A percentile compares a stretch with the other conserved stretches of the same genome.
phyloP scores from a whole-genome alignment of 345 rosid species.

The Eutrema japonicum region DNA sequence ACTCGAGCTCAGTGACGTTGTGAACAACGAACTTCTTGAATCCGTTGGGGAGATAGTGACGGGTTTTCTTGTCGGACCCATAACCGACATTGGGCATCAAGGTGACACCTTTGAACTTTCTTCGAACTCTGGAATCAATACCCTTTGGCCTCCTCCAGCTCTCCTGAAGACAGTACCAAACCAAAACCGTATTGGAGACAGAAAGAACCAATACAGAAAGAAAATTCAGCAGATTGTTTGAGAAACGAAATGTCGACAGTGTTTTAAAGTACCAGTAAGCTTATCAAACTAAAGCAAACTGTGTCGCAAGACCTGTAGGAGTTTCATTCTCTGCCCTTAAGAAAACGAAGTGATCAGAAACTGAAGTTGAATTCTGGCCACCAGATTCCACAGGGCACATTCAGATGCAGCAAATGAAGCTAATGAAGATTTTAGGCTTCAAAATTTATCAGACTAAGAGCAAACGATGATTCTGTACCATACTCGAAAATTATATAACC shows the following conservation, averaged over 20 bases:
- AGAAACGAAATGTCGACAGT: slow-evolving; percentile 37
- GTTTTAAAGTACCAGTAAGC: slow-evolving; percentile 45
- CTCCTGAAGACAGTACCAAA: slow-evolving; percentile 44
- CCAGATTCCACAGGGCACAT: slow-evolving; percentile 85
- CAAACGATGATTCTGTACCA: neutral
- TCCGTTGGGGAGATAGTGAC: slow-evolving; percentile 81
- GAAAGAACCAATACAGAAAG: neutral
- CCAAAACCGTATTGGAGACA: neutral
- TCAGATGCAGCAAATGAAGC: neutral
- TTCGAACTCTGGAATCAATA: slow-evolving; percentile 78
- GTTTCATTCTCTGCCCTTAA: slow-evolving; percentile 60
- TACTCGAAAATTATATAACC: neutral
- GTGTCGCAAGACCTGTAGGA: slow-evolving; percentile 63
- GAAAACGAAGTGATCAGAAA: slow-evolving; percentile 76
- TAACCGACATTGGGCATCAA: slow-evolving; percentile 87
- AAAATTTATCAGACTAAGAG: slow-evolving; percentile 8
- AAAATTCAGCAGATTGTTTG: neutral
- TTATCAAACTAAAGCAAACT: slow-evolving; percentile 33
- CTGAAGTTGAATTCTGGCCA: slow-evolving; percentile 52
- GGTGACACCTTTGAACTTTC: slow-evolving; percentile 85
- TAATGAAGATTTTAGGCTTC: neutral
- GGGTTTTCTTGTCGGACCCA: slow-evolving; percentile 82
- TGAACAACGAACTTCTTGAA: slow-evolving; percentile 84
- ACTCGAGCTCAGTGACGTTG: slow-evolving; percentile 68
- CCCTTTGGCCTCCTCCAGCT: slow-evolving; percentile 95